Percentiles rank a stretch among this genome's conserved stretches.
Conservation (phyloP, 225 moss, liverwort and hornwort species). For the Anthoceros angustus region DNA sequence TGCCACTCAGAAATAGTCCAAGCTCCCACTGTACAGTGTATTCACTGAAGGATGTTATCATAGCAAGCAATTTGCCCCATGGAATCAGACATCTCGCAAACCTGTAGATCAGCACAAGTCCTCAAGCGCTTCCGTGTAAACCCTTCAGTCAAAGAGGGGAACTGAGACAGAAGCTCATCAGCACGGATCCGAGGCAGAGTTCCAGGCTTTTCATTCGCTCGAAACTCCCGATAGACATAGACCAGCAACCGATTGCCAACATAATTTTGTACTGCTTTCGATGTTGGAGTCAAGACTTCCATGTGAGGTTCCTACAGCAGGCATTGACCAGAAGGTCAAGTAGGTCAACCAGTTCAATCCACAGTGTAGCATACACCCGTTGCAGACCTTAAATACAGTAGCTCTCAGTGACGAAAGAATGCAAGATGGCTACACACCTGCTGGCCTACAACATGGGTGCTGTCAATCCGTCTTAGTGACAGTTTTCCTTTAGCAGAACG, state of each 20-base stretch:
- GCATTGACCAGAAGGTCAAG: not conserved
- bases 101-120: slow-evolving; percentile 98
- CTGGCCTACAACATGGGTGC: slow-evolving; percentile 90
- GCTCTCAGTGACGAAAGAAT: not conserved
- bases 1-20: not conserved
- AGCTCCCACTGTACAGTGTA: not conserved
- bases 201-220: slow-evolving; percentile 92
- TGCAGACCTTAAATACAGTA: not conserved
- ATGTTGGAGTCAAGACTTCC: slow-evolving; percentile 95
- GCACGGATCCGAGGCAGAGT: slow-evolving; percentile 53
- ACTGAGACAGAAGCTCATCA: slow-evolving; percentile 77
- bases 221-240: slow-evolving; percentile 86
- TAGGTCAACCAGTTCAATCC: not conserved
- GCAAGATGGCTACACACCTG: slow-evolving; percentile 34
- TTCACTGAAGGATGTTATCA: not conserved
- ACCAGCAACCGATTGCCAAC: slow-evolving; percentile 76
- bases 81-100: slow-evolving; percentile 8
- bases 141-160: slow-evolving; percentile 76
- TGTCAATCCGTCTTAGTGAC: slow-evolving; percentile 83
- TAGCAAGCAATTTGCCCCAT: not conserved
- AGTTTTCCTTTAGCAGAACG: slow-evolving; percentile 90
- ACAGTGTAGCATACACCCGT: too few species aligned
- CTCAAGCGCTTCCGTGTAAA: slow-evolving; percentile 85
- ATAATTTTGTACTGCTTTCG: slow-evolving; percentile 86
- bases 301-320: slow-evolving; percentile 76